Percentiles rank a stretch among this genome's conserved stretches.
These are phyloP conservation scores for Ceratobasidium sp. DNA, from an alignment of 1,284 basidiomycete genomes.

Conservation along the genomic window DNA sequence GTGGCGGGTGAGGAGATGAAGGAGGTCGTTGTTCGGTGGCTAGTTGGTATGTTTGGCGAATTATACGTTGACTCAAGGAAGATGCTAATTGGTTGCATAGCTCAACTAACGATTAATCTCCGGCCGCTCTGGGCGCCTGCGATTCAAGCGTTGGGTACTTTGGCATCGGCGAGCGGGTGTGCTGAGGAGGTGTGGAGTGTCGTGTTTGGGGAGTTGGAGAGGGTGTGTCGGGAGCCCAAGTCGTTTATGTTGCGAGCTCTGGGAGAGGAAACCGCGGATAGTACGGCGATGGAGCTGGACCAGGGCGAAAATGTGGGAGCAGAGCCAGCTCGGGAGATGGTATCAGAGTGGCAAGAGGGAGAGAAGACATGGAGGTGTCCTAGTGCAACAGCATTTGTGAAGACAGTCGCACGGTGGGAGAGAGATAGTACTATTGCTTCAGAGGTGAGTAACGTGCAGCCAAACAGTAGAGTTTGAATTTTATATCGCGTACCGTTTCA, in stretches of 20 bases:
- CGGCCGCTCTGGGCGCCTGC: constrained; percentile 91
- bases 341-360: constrained; percentile 67
- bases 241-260: constrained; percentile 46
- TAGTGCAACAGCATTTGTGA: constrained; percentile 3
- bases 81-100: constrained; percentile 57
- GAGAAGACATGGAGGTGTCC: constrained; percentile 78
- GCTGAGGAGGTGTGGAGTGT: constrained; percentile 79
- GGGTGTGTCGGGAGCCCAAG: constrained; percentile 46
- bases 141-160: constrained; percentile 71
- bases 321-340: constrained; percentile 46
- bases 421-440: constrained; percentile 1
- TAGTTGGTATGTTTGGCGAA: constrained; percentile 65
- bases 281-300: constrained; percentile 50
- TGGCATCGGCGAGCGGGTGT: constrained; percentile 66
- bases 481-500: constrained; percentile 53
- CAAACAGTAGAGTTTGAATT: neutral
- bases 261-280: constrained; percentile 51
- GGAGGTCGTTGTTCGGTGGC: constrained; percentile 72
- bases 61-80: too few relatives aligned
- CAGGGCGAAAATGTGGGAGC: too few relatives aligned
- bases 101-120: constrained; percentile 91
- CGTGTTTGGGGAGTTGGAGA: constrained; percentile 73
- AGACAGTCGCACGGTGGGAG: constrained; percentile 6
- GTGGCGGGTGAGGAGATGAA: constrained; percentile 65
- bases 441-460: constrained; percentile 30